phyloP scores from a whole-genome alignment of 495 filamentous ascomycete genomes.

The Entonaema liquescens region DNA sequence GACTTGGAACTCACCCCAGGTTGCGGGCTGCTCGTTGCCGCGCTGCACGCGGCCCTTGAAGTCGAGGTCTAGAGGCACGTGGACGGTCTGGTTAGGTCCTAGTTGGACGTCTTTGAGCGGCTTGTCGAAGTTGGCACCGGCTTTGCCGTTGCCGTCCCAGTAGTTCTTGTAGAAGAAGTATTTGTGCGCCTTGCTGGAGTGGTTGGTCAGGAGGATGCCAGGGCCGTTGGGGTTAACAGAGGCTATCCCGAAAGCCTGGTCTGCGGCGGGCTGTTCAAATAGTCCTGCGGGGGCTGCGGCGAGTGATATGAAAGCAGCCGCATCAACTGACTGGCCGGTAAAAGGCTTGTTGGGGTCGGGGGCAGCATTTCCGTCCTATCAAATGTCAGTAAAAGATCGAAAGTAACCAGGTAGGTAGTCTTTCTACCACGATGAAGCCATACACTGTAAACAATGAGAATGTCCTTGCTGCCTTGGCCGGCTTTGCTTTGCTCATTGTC shows the following conservation, averaged over 20 bases:
- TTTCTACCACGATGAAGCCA: not conserved
- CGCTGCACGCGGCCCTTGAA: slow-evolving; percentile 59
- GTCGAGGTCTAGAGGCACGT: slow-evolving; percentile 42
- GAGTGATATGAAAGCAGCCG: not conserved
- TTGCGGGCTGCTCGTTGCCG: slow-evolving; percentile 49
- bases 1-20: slow-evolving; percentile 57
- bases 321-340: slow-evolving; percentile 19
- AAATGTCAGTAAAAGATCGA: slow-evolving; percentile 7
- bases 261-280: not conserved
- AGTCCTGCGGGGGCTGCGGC: not conserved
- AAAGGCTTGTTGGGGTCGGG: slow-evolving; percentile 38
- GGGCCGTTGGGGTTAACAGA: slow-evolving; percentile 36
- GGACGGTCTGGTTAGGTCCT: slow-evolving; percentile 38
- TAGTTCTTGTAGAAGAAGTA: slow-evolving; percentile 55
- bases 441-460: slow-evolving; percentile 50
- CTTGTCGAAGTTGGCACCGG: slow-evolving; percentile 56
- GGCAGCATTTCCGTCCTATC: slow-evolving; percentile 50
- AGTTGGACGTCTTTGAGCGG: slow-evolving; percentile 49
- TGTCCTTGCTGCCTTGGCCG: slow-evolving; percentile 51
- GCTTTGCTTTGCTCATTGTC: slow-evolving; percentile 47
- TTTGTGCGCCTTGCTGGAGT: slow-evolving; percentile 36
- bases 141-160: slow-evolving; percentile 56
- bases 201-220: slow-evolving; percentile 50
- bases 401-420: not conserved
- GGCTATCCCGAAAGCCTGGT: no score